phyloP scores from a whole-genome alignment of 1,284 basidiomycete species.

The Lignosus rhinocerotis region DNA sequence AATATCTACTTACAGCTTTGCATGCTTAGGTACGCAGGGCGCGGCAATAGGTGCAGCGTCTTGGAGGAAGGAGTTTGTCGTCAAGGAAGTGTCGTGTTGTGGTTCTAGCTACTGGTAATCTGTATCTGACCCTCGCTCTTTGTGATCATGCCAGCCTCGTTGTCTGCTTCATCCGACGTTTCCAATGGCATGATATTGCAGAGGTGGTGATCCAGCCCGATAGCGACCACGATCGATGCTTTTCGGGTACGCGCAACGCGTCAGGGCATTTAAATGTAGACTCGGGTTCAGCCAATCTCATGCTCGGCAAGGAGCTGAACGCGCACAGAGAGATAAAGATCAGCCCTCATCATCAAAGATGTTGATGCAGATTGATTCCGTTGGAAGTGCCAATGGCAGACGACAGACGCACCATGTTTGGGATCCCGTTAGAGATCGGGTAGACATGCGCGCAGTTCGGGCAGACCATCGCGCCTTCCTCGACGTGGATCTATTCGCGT shows the following conservation, averaged over 20 bases:
- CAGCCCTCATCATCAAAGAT: background rate
- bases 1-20: constrained; percentile 16
- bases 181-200: background rate
- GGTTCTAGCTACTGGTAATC: background rate
- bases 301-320: constrained; percentile 85
- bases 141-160: background rate
- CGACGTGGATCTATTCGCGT: constrained; percentile 76
- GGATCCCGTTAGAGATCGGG: constrained; percentile 92
- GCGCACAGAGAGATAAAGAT: background rate
- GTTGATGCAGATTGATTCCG: too few species aligned
- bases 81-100: constrained; percentile 9
- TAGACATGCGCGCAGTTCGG: constrained; percentile 92
- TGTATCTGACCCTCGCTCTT: background rate
- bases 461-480: constrained; percentile 93
- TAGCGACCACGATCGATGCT: too few species aligned
- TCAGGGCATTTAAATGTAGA: too few species aligned
- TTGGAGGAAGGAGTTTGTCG: background rate
- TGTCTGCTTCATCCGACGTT: background rate
- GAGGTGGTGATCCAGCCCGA: background rate
- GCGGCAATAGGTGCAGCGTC: background rate
- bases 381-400: background rate
- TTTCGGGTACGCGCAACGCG: too few species aligned
- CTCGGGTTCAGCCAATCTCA: constrained; percentile 64
- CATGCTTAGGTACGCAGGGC: background rate
- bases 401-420: constrained; percentile 84